Percentiles rank a stretch among this genome's conserved stretches.
phyloP scores from a whole-genome alignment of 129 eudicot genomes.

The Artemisia argyi region DNA sequence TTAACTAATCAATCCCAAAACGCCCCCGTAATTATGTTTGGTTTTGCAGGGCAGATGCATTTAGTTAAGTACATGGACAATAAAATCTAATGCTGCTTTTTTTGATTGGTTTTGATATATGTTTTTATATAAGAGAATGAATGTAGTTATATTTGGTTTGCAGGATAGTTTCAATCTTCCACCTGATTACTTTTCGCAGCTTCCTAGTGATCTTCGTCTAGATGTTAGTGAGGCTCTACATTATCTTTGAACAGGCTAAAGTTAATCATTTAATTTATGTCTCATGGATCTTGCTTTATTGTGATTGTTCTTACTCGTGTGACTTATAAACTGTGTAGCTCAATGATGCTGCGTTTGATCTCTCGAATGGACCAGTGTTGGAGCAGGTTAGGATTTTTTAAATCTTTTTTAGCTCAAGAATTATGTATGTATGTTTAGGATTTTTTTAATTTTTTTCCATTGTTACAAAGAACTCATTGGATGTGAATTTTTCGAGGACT shows the following conservation, averaged over 20 bases:
- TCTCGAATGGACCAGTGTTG: slow-evolving; percentile 78
- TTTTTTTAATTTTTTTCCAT: not conserved
- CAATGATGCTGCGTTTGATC: slow-evolving; percentile 98
- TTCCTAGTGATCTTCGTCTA: slow-evolving; percentile 87
- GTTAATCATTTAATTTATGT: no score
- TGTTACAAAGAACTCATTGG: slow-evolving; percentile 1
- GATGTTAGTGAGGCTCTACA: slow-evolving; percentile 53
- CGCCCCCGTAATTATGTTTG: no score
- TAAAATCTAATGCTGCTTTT: no score
- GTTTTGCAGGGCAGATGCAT: no score
- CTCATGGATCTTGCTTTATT: not conserved
- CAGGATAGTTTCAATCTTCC: slow-evolving; percentile 90
- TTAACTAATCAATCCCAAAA: no score
- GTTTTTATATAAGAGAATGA: no score
- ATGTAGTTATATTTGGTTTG: slow-evolving; percentile 9
- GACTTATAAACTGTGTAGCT: slow-evolving; percentile 47
- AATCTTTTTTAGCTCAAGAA: slow-evolving; percentile 1
- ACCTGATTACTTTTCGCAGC: slow-evolving; percentile 69
- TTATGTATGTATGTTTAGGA: not conserved
- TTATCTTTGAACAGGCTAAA: no score
- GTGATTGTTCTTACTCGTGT: slow-evolving; percentile 7
- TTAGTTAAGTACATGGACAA: no score
- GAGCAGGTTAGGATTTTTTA: slow-evolving; percentile 62
- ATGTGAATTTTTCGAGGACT: not conserved
- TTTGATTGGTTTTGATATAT: no score